phyloP scores from a whole-genome alignment of 192 early-diverging fungal genomes.

The Backusella luteola region DNA sequence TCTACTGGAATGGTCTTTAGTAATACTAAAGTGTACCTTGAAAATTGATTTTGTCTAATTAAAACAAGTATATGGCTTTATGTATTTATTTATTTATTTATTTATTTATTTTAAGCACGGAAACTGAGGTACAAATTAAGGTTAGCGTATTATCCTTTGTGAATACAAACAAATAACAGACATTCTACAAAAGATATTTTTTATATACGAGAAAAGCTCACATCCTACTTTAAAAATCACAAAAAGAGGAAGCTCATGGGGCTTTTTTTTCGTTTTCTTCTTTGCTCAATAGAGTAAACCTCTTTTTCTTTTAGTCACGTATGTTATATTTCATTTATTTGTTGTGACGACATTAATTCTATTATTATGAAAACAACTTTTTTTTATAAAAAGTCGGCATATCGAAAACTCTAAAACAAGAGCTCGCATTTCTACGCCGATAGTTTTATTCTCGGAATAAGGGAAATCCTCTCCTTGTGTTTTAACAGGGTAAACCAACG shows the following conservation, averaged over 20 bases:
- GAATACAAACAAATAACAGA: background rate
- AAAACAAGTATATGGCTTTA: background rate
- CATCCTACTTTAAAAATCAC: background rate
- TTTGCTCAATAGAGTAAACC: background rate
- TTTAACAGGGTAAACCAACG: background rate
- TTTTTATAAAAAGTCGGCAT: background rate
- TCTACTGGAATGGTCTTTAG: background rate
- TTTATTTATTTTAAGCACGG: background rate
- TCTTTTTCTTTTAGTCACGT: background rate
- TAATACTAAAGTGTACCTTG: background rate
- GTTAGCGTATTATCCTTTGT: slow-evolving; percentile 7
- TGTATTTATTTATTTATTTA: background rate
- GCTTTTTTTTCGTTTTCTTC: background rate
- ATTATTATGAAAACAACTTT: background rate
- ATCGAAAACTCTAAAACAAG: background rate
- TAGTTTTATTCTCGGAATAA: background rate
- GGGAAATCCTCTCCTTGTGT: background rate
- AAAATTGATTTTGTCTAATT: background rate
- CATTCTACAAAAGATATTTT: background rate
- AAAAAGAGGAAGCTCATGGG: background rate
- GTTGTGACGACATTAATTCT: background rate
- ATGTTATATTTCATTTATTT: background rate
- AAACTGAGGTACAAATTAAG: background rate
- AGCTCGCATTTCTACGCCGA: background rate
- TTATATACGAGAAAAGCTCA: background rate